Base-by-base conservation (phyloP, 371 early-diverging fungal species). In the Mucor piriformis region DNA sequence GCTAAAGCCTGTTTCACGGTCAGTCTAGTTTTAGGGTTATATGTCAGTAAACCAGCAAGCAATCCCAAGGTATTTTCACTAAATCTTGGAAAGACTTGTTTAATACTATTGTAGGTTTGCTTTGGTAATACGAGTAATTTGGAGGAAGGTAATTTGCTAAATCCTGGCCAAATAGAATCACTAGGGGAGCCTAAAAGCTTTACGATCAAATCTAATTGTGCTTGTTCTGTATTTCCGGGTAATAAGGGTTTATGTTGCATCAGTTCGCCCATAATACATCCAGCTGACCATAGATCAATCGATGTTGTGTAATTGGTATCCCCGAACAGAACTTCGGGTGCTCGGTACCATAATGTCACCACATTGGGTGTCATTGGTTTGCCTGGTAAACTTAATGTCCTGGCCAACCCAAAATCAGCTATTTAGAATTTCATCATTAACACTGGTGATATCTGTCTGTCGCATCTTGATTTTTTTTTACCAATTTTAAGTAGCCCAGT, bases 281-380 rank as follows among this genome's bases (percentile, higher is more conserved):
- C 95, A 33, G 86, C 88, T 0, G 94, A 80, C 46, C 99, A 98
- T 69, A 96, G 83, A 74, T 98, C 97, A 3, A 96, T 84, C 3
- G 95, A 88, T 3, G 83, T 83, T 6, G 90, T 83, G 74, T 97
- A 97, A 35, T 83, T 79, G 1, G 81, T 73, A 40, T 83, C 83
- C 4, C 96, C 97, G 65, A 92, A 78, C 0, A 97, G 73, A 0
- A 97, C 74, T 74, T 97, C 97, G 0, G 98, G 98, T 6, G 97
- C 83, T 50, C 98, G 85, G 66, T 97, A 96, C 97, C 97, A 97
- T 8, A 97, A 72, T 7, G 99, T 99, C 3, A 96, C 95, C 6
- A 99, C 98, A 52, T 91, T 86, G 1, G 94, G 95, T 8, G 95
- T 94, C 93, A 94, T 90, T 12, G 92, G 86, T 44, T 84, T 76